These are phyloP conservation scores for Tagetes erecta DNA, from an alignment of 129 eudicot species.

Conservation along the genomic window DNA sequence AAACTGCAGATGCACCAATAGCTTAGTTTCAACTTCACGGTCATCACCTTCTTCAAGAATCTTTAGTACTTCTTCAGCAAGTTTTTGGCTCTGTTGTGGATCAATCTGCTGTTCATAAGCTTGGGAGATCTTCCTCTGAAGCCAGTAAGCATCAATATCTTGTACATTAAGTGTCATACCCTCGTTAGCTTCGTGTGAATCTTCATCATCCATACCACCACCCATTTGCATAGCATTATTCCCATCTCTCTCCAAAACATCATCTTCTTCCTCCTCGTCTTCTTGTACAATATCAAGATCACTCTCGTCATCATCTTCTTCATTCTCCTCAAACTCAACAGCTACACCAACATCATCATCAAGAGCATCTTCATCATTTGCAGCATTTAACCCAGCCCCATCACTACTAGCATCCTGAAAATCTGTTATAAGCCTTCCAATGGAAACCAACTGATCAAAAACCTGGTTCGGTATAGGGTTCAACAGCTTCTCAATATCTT, in stretches of 20 bases:
- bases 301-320: slow-evolving; percentile 87
- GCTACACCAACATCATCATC: slow-evolving; percentile 96
- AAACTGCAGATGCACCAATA: slow-evolving; percentile 74
- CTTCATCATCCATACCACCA: slow-evolving; percentile 90
- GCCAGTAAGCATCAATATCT: slow-evolving; percentile 98
- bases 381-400: slow-evolving; percentile 31
- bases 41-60: slow-evolving; percentile 92
- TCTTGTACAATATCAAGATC: slow-evolving; percentile 84
- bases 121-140: slow-evolving; percentile 89
- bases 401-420: slow-evolving; percentile 69
- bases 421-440: slow-evolving; percentile 76
- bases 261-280: slow-evolving; percentile 88
- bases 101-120: slow-evolving; percentile 94
- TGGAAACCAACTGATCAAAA: slow-evolving; percentile 62
- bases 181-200: slow-evolving; percentile 65
- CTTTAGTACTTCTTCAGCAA: slow-evolving; percentile 88
- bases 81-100: slow-evolving; percentile 92
- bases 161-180: slow-evolving; percentile 92
- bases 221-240: slow-evolving; percentile 95
- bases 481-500: slow-evolving; percentile 90
- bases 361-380: slow-evolving; percentile 50
- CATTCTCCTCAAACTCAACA: slow-evolving; percentile 94
- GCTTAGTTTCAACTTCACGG: slow-evolving; percentile 76
- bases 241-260: slow-evolving; percentile 52
- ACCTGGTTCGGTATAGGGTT: slow-evolving; percentile 56